Conservation (phyloP, 768 basidiomycete genomes). For the Leccinum uliginosum region DNA sequence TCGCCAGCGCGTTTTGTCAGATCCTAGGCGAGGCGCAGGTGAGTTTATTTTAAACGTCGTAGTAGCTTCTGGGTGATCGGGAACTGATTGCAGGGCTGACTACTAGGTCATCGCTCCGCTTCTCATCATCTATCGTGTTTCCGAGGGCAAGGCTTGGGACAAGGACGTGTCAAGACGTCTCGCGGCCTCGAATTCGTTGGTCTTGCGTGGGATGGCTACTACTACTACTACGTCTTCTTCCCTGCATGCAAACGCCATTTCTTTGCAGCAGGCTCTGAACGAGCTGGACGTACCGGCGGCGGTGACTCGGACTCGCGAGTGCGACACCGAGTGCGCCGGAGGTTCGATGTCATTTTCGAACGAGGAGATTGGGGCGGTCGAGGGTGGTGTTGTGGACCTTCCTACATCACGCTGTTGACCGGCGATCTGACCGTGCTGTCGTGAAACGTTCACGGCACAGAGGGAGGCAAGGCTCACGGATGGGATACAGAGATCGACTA, state of each 20-base stretch:
- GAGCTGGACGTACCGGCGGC: slow-evolving; percentile 9
- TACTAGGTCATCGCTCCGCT: slow-evolving; percentile 40
- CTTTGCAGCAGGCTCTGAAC: not conserved
- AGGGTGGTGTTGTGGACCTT: no score
- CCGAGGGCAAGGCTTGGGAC: slow-evolving; percentile 43
- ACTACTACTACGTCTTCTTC: no score
- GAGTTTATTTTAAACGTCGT: not conserved
- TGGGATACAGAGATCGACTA: no score
- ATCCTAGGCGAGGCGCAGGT: slow-evolving; percentile 30
- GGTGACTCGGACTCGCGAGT: slow-evolving; percentile 13
- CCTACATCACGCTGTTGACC: not conserved
- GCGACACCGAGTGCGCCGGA: not conserved
- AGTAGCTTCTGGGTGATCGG: not conserved
- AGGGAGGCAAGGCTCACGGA: no score
- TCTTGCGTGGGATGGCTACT: slow-evolving; percentile 9
- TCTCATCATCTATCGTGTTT: slow-evolving; percentile 44
- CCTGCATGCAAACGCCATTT: not conserved
- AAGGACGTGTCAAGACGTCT: slow-evolving; percentile 12
- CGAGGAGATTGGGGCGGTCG: no score
- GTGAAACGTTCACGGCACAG: no score
- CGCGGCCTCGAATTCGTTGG: slow-evolving; percentile 1
- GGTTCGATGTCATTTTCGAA: not conserved
- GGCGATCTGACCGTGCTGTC: not conserved
- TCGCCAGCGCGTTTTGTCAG: slow-evolving; percentile 28
- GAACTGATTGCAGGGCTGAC: not conserved